phyloP scores from a whole-genome alignment of 768 basidiomycete genomes.

The Psilocybe tampanensis region DNA sequence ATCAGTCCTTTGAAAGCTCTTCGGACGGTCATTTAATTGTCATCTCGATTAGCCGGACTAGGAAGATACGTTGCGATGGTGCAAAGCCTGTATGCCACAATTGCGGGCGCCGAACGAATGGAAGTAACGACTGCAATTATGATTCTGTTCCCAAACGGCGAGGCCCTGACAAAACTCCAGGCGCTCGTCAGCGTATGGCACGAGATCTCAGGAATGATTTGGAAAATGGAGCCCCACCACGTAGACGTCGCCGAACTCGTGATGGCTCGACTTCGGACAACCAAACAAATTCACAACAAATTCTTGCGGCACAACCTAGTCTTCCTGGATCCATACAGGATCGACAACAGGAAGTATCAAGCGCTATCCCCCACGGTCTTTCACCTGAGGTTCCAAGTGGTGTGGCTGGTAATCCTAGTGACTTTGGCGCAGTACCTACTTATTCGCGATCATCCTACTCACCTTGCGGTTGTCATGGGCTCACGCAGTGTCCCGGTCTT shows the following conservation, averaged over 20 bases:
- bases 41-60: conserved; percentile 54
- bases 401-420: conserved; percentile 1
- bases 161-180: conserved; percentile 80
- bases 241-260: conserved; percentile 38
- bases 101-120: conserved; percentile 55
- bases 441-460: conserved; percentile 22
- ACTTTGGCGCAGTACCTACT: conserved; percentile 14
- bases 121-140: conserved; percentile 58
- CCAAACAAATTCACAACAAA: conserved; percentile 1
- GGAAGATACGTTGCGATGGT: conserved; percentile 85
- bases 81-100: conserved; percentile 78
- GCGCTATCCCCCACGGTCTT: not conserved
- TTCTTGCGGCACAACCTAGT: conserved; percentile 1
- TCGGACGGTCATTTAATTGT: conserved; percentile 1
- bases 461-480: conserved; percentile 32
- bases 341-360: not conserved
- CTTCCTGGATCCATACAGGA: not conserved
- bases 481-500: conserved; percentile 28
- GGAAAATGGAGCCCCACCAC: conserved; percentile 27
- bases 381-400: conserved; percentile 1
- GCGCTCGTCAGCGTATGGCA: conserved; percentile 68
- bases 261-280: conserved; percentile 16
- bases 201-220: conserved; percentile 40
- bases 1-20: conserved; percentile 10
- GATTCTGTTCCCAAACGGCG: conserved; percentile 75